These are phyloP conservation scores for Carex myosuroides DNA, from an alignment of 176 grass and related monocot genomes.

Conservation along the genomic window DNA sequence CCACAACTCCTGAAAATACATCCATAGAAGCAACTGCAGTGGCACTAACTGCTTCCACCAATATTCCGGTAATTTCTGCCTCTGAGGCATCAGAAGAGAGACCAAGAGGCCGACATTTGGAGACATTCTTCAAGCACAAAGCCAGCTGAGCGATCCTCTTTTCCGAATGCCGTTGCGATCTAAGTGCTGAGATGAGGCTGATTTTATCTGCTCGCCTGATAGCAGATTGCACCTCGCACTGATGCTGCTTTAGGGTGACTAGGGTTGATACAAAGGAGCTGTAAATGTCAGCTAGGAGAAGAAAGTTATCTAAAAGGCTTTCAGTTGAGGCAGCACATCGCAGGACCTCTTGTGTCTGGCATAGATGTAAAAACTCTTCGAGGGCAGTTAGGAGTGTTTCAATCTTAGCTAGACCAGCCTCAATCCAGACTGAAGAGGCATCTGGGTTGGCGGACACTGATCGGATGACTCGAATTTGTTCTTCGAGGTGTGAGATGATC, in stretches of 20 bases:
- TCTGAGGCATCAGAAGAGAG: conserved; percentile 16
- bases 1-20: conserved; percentile 32
- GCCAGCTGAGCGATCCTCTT: conserved; percentile 43
- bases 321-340: conserved; percentile 11
- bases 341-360: conserved; percentile 37
- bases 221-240: conserved; percentile 31
- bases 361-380: conserved; percentile 36
- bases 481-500: neutral
- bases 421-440: neutral
- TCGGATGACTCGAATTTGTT: conserved; percentile 31
- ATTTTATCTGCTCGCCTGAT: conserved; percentile 33
- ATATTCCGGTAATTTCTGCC: conserved; percentile 36
- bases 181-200: conserved; percentile 15
- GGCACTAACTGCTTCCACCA: conserved; percentile 35
- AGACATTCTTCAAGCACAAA: neutral
- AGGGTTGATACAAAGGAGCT: conserved; percentile 41
- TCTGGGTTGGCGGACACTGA: conserved; percentile 22
- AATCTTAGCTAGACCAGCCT: conserved; percentile 32
- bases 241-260: conserved; percentile 30
- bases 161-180: conserved; percentile 27
- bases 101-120: neutral
- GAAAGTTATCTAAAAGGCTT: conserved; percentile 54
- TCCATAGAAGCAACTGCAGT: conserved; percentile 27
- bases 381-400: conserved; percentile 44
- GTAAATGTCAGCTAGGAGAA: conserved; percentile 57